Conservation (phyloP, 2,329 filamentous ascomycete genomes). For the Penicillium freii region DNA sequence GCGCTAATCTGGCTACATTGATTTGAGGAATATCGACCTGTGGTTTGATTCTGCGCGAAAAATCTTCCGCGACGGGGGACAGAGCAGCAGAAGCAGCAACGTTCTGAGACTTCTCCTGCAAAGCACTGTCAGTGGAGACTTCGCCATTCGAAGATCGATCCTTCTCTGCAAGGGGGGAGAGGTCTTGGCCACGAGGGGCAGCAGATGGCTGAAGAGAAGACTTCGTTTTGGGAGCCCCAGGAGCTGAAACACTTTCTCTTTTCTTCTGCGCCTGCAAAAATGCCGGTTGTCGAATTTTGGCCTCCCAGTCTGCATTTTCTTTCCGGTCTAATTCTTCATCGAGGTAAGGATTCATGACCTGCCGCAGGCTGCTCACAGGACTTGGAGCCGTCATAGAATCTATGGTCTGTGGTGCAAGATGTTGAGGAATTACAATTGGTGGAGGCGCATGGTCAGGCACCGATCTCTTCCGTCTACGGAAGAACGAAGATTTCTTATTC, state of each 20-base stretch:
- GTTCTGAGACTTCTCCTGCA: constrained; percentile 20
- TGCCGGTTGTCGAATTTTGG: constrained; percentile 19
- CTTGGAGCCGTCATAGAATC: constrained; percentile 48
- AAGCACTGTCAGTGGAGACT: constrained; percentile 18
- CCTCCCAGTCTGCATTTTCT: constrained; percentile 24
- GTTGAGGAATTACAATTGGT: constrained; percentile 51
- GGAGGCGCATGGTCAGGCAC: constrained; percentile 65
- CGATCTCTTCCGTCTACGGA: constrained; percentile 89
- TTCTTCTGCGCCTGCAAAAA: constrained; percentile 22
- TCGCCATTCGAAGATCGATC: constrained; percentile 24
- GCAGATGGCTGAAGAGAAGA: constrained; percentile 30
- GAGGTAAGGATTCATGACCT: constrained; percentile 85
- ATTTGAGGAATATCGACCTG: constrained; percentile 26
- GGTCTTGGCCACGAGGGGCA: constrained; percentile 26
- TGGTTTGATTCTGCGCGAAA: constrained; percentile 22
- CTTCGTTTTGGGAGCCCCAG: constrained; percentile 26
- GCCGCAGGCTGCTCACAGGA: constrained; percentile 75
- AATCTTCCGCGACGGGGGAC: constrained; percentile 31
- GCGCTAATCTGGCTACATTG: constrained; percentile 24
- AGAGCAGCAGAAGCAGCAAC: constrained; percentile 16
- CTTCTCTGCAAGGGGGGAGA: constrained; percentile 38
- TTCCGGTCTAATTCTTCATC: constrained; percentile 29
- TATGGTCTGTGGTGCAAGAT: constrained; percentile 40
- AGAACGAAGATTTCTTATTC: constrained; percentile 94
- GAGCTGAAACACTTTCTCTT: constrained; percentile 27